These are phyloP conservation scores for Camellia sinensis DNA, from an alignment of 148 eudicot genomes.

Conservation along the genomic window DNA sequence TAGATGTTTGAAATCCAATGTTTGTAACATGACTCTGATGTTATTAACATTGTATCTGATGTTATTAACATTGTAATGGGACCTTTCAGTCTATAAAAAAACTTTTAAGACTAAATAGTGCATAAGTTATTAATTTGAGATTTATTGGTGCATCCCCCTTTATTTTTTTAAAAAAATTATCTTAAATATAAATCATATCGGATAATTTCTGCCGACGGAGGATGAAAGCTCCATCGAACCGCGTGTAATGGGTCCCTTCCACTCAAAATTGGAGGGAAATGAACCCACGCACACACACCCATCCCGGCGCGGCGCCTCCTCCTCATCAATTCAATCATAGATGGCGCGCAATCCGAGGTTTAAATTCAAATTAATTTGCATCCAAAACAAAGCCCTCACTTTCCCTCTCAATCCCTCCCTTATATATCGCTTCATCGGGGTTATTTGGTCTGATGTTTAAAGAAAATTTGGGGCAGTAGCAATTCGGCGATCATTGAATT, in stretches of 20 bases:
- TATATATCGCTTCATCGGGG: background rate
- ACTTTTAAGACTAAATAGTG: no score
- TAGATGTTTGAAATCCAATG: no score
- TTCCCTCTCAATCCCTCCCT: background rate
- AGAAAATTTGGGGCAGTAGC: constrained; percentile 25
- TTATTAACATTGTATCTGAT: no score
- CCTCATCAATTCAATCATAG: background rate
- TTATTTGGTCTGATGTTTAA: background rate
- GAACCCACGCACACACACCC: background rate
- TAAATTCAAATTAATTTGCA: background rate
- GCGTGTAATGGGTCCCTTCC: background rate
- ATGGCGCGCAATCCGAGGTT: background rate
- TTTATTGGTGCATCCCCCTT: no score
- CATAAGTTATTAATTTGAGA: no score
- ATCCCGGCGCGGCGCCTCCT: background rate
- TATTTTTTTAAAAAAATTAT: no score
- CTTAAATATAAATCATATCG: no score
- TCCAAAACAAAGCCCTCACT: background rate
- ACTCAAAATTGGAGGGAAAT: background rate
- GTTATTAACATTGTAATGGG: no score
- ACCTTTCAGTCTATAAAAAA: no score
- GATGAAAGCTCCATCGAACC: background rate
- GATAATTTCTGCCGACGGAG: no score
- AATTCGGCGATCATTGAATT: constrained; percentile 13
- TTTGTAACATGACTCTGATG: no score